A percentile compares a stretch with the other conserved stretches of the same genome.
These are phyloP conservation scores for Didymella arachidicola DNA, from an alignment of 2,329 filamentous ascomycete genomes.

Conservation along the genomic window DNA sequence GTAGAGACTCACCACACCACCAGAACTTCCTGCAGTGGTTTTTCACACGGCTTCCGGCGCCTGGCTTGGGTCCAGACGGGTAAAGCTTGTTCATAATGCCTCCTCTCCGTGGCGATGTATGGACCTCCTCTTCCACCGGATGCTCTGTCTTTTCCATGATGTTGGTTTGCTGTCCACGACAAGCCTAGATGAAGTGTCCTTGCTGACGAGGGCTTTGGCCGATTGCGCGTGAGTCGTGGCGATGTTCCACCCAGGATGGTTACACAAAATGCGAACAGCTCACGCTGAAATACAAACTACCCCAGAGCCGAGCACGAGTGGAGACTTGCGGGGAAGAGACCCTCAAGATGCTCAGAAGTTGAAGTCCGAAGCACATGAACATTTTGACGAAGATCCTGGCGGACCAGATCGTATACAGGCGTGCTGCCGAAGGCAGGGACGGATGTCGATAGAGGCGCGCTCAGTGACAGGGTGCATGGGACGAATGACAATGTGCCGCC, in stretches of 20 bases:
- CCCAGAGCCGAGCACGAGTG: slow-evolving; percentile 20
- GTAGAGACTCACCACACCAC: slow-evolving; percentile 47
- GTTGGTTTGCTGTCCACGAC: slow-evolving; percentile 1
- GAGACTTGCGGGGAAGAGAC: slow-evolving; percentile 41
- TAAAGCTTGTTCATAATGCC: slow-evolving; percentile 47
- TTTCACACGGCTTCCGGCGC: slow-evolving; percentile 43
- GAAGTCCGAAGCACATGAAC: slow-evolving; percentile 41
- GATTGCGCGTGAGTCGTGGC: neutral
- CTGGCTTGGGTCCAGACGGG: slow-evolving; percentile 43
- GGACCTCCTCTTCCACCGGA: slow-evolving; percentile 29
- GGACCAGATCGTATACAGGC: slow-evolving; percentile 29
- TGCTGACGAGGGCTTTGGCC: neutral
- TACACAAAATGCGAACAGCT: slow-evolving; percentile 7
- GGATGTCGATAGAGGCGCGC: slow-evolving; percentile 32
- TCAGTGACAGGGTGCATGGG: slow-evolving; percentile 35
- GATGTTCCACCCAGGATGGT: slow-evolving; percentile 1
- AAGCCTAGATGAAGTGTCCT: neutral
- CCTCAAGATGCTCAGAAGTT: slow-evolving; percentile 25
- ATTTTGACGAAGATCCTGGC: slow-evolving; percentile 24
- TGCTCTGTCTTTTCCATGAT: slow-evolving; percentile 36
- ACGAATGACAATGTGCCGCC: slow-evolving; percentile 28
- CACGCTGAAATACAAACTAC: slow-evolving; percentile 16
- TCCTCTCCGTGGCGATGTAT: slow-evolving; percentile 31
- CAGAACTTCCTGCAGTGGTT: slow-evolving; percentile 51
- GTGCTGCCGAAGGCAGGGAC: slow-evolving; percentile 28